These are phyloP conservation scores for Aspergillus costaricaensis DNA, from an alignment of 2,329 filamentous ascomycete genomes.

Conservation along the genomic window DNA sequence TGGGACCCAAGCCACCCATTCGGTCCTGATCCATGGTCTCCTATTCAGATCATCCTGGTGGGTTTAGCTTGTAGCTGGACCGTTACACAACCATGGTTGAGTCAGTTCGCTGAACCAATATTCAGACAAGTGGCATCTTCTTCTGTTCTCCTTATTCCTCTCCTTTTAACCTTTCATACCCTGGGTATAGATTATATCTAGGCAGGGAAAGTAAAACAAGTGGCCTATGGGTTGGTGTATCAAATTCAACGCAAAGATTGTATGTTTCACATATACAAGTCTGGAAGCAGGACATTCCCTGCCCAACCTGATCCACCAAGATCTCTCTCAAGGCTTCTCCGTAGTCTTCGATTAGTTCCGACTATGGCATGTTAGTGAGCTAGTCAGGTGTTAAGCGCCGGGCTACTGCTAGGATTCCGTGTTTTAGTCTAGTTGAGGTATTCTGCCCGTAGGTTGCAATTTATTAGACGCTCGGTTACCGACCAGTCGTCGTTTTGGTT, in stretches of 20 bases:
- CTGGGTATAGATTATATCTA: not conserved
- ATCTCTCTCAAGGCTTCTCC: conserved; percentile 3
- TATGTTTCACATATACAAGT: conserved; percentile 6
- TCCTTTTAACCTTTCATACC: not conserved
- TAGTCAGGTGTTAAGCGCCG: conserved; percentile 5
- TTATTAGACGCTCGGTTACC: conserved; percentile 4
- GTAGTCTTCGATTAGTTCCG: conserved; percentile 1
- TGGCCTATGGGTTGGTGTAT: not conserved
- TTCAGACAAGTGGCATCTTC: conserved; percentile 7
- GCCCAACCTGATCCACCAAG: conserved; percentile 6
- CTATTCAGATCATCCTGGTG: conserved; percentile 9
- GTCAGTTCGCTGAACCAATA: not conserved
- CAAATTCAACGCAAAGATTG: not conserved
- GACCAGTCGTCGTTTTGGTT: conserved; percentile 1
- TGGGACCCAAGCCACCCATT: conserved; percentile 16
- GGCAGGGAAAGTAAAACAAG: not conserved
- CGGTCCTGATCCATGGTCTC: conserved; percentile 13
- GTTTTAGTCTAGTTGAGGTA: conserved; percentile 2
- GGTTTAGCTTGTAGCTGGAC: conserved; percentile 6
- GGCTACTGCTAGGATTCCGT: conserved; percentile 4
- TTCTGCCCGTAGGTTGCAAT: not conserved
- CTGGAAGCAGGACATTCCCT: not conserved
- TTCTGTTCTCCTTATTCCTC: not conserved
- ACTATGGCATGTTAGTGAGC: conserved; percentile 2
- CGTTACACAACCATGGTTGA: conserved; percentile 9